Evolutionary conservation across 441 rosid genomes (phyloP).

Genomic region (Metrosideros polymorpha): DNA sequence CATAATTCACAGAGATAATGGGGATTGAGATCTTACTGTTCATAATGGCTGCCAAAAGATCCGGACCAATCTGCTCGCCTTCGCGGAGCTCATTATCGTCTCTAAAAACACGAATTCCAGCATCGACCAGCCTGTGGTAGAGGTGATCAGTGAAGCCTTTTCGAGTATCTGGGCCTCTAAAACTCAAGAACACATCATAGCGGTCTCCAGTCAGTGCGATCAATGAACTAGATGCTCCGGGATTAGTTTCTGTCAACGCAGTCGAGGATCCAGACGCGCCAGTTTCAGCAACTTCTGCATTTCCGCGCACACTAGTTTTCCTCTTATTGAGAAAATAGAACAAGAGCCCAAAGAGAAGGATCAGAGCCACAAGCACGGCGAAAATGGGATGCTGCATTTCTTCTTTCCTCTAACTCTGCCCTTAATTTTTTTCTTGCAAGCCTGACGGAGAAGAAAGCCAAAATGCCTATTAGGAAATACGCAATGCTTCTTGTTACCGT

Average conservation of each 20-base stretch:
- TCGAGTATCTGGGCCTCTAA: neutral
- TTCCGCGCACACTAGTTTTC: neutral
- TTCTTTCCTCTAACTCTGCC: neutral
- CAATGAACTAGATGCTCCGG: neutral
- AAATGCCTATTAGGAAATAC: neutral
- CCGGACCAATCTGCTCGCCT: neutral
- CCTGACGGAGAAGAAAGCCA: neutral
- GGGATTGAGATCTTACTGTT: neutral
- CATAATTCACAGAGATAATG: neutral
- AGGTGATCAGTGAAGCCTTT: neutral
- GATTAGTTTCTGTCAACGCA: neutral
- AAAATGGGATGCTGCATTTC: neutral
- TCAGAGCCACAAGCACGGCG: neutral
- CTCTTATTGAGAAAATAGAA: neutral
- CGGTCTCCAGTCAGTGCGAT: neutral
- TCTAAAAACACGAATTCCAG: neutral
- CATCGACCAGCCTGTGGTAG: neutral
- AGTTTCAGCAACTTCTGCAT: neutral
- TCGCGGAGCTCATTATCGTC: neutral
- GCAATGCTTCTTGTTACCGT: neutral
- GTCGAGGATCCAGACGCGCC: neutral
- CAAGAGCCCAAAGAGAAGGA: neutral
- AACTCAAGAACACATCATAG: neutral
- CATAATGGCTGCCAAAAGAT: neutral
- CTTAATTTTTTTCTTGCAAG: neutral